Percentiles rank a stretch among this genome's conserved stretches.
phyloP scores from a whole-genome alignment of 116 monocot genomes.

The Zostera marina region DNA sequence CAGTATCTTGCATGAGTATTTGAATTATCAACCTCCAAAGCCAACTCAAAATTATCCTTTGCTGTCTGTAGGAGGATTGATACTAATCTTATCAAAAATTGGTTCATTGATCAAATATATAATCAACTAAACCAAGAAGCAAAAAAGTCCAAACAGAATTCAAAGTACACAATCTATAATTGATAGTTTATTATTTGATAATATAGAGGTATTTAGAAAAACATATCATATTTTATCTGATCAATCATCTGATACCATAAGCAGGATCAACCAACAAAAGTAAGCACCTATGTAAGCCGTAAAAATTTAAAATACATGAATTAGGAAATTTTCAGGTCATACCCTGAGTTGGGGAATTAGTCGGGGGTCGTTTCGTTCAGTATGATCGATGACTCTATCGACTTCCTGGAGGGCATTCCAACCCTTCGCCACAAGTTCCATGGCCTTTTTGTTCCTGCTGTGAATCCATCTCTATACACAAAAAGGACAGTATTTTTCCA shows the following conservation, averaged over 20 bases:
- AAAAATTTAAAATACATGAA: no score
- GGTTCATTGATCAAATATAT: neutral
- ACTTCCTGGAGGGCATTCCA: constrained; percentile 93
- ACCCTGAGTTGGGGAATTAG: constrained; percentile 93
- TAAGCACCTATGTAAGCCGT: neutral
- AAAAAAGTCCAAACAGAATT: no score
- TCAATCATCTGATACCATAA: no score
- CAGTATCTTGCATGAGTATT: constrained; percentile 97
- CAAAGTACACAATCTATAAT: no score
- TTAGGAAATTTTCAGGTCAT: neutral
- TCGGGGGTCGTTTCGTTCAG: constrained; percentile 60
- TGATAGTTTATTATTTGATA: no score
- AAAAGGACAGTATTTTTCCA: neutral
- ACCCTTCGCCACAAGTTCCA: constrained; percentile 87
- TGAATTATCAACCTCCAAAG: constrained; percentile 85
- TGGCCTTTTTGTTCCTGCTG: constrained; percentile 83
- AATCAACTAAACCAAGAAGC: neutral
- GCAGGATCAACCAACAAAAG: no score
- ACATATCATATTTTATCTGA: no score
- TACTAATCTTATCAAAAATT: neutral
- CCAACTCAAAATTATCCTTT: constrained; percentile 97
- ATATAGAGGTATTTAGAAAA: no score
- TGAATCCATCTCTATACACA: constrained; percentile 60
- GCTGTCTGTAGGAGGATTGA: constrained; percentile 28
- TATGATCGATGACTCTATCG: constrained; percentile 79